Evolutionary conservation across 495 filamentous ascomycete genomes (phyloP).

Genomic region (Thozetella sp.): DNA sequence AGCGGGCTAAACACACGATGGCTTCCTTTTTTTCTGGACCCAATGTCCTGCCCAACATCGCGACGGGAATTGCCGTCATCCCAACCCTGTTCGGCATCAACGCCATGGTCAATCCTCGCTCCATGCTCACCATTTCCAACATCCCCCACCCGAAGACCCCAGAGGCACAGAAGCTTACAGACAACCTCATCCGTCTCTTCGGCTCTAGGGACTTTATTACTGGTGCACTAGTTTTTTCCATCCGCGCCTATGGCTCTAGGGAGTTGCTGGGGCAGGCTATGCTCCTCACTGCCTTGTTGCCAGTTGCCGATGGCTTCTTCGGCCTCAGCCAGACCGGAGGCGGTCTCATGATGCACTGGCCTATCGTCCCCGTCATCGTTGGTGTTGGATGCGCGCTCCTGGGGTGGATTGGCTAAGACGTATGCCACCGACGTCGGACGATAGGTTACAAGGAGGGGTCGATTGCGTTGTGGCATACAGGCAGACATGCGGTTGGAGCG

Average conservation of each 20-base stretch:
- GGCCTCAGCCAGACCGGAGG: neutral
- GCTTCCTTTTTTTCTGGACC: too few relatives aligned
- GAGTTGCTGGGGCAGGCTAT: neutral
- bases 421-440: too few relatives aligned
- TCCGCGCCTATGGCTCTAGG: neutral
- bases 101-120: neutral
- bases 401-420: neutral
- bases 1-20: too few relatives aligned
- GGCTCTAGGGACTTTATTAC: neutral
- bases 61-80: neutral
- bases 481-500: too few relatives aligned
- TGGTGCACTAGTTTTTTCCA: neutral
- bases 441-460: too few relatives aligned
- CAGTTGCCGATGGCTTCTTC: neutral
- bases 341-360: neutral
- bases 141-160: neutral
- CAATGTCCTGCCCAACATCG: neutral
- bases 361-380: neutral
- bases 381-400: neutral
- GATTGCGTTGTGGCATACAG: too few relatives aligned
- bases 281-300: neutral
- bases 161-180: neutral
- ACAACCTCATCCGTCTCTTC: neutral
- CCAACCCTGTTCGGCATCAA: neutral
- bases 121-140: neutral